Evolutionary conservation across 371 early-diverging fungal genomes (phyloP).

Genomic region (Ordospora pajunii): DNA sequence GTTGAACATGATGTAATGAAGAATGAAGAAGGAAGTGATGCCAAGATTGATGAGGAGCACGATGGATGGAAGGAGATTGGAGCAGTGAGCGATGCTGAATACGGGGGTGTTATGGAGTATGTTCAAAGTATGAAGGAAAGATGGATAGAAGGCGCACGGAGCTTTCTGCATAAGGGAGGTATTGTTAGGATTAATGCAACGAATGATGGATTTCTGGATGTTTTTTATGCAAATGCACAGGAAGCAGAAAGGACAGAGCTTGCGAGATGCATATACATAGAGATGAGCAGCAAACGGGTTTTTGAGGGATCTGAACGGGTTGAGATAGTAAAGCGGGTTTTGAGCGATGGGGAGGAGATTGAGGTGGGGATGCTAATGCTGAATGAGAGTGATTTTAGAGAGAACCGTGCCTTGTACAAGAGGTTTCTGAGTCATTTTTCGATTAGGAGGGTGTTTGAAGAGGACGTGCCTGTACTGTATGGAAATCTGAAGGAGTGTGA

Average conservation of each 20-base stretch:
- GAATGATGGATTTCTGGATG: not conserved
- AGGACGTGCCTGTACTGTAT: not conserved
- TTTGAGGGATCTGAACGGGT: slow-evolving; percentile 7
- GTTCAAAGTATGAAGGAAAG: not conserved
- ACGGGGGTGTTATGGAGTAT: not conserved
- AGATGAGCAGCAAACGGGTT: not conserved
- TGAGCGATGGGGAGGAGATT: not conserved
- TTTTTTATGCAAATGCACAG: not conserved
- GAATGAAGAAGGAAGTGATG: not conserved
- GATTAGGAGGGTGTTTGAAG: slow-evolving; percentile 31
- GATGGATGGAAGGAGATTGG: not conserved
- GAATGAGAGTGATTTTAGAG: not conserved
- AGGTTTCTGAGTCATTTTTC: slow-evolving; percentile 40
- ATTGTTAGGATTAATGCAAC: not conserved
- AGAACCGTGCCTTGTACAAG: not conserved
- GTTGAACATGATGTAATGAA: not conserved
- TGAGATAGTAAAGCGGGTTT: not conserved
- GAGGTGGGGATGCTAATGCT: not conserved
- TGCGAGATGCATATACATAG: slow-evolving; percentile 5
- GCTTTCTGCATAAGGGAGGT: not conserved
- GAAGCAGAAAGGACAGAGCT: not conserved
- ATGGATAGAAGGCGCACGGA: slow-evolving; percentile 6
- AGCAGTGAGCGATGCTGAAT: not conserved
- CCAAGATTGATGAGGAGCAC: not conserved
- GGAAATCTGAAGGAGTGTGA: not conserved